phyloP scores from a whole-genome alignment of 2,329 filamentous ascomycete species.

The Talaromyces sp. region DNA sequence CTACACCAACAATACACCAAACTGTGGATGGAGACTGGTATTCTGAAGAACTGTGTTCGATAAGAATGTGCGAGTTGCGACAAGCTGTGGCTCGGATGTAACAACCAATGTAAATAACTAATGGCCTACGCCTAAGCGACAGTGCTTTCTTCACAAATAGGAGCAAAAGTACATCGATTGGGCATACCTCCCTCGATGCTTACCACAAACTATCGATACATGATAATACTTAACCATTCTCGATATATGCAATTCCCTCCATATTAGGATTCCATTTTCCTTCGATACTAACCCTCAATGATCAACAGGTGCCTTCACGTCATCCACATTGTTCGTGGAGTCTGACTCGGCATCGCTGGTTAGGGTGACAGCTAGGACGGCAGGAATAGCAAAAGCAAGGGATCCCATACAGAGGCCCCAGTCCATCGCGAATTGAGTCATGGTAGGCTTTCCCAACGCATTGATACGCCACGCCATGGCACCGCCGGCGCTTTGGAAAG shows the following conservation, averaged over 20 bases:
- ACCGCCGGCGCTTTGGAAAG: slow-evolving; percentile 47
- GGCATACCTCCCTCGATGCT: background rate
- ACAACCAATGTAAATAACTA: slow-evolving; percentile 20
- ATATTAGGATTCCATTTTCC: background rate
- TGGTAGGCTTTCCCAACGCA: slow-evolving; percentile 38
- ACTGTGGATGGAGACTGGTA: slow-evolving; percentile 58
- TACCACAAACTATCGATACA: background rate
- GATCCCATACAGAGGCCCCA: slow-evolving; percentile 52
- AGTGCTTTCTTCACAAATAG: background rate
- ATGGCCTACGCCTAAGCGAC: slow-evolving; percentile 9
- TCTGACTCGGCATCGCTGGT: slow-evolving; percentile 26
- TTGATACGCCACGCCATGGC: slow-evolving; percentile 54
- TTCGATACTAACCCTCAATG: too few relatives aligned
- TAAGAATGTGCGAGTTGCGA: background rate
- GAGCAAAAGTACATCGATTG: background rate
- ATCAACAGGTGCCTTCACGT: slow-evolving; percentile 2
- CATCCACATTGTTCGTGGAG: background rate
- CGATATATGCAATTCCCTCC: background rate
- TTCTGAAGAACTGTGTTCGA: slow-evolving; percentile 31
- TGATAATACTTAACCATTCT: background rate
- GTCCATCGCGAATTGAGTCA: slow-evolving; percentile 51
- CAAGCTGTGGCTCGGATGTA: background rate
- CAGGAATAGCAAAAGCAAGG: slow-evolving; percentile 47
- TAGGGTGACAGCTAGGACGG: slow-evolving; percentile 45
- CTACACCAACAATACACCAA: slow-evolving; percentile 60